Conservation (phyloP, 176 grass and related monocot genomes). For the Ensete glaucum region DNA sequence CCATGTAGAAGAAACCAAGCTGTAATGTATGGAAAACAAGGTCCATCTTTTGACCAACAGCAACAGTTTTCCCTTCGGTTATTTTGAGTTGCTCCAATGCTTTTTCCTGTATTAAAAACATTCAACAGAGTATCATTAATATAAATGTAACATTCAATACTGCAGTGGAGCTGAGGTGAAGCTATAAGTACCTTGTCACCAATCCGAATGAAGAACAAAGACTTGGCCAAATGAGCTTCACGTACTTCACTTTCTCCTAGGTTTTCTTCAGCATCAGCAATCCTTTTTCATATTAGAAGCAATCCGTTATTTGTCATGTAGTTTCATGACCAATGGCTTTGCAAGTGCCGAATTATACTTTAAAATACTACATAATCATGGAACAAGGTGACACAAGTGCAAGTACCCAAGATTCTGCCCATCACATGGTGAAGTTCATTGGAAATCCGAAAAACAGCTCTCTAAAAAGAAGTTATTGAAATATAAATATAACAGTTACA, state of each 20-base stretch:
- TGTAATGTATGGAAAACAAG: conserved; percentile 91
- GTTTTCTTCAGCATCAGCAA: conserved; percentile 94
- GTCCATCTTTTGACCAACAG: conserved; percentile 97
- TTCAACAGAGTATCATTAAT: conserved; percentile 10
- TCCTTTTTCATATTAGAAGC: conserved; percentile 44
- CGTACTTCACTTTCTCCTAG: conserved; percentile 99
- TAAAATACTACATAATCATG: not conserved
- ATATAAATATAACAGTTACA: no score
- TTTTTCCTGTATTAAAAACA: conserved; percentile 47
- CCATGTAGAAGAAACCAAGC: conserved; percentile 91
- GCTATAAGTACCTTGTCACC: conserved; percentile 61
- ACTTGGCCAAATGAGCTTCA: conserved; percentile 93
- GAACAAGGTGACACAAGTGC: no score
- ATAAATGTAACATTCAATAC: not conserved
- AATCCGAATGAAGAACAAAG: conserved; percentile 74
- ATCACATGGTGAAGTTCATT: no score
- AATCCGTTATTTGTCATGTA: conserved; percentile 2
- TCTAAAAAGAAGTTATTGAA: no score
- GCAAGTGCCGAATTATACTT: not conserved
- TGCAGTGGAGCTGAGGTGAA: not conserved
- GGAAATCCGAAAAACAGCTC: no score
- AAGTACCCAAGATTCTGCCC: no score
- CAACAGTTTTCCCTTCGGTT: conserved; percentile 98
- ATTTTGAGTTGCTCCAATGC: conserved; percentile 87
- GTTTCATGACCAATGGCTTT: not conserved